These are phyloP conservation scores for Phytophthora lateralis DNA, from an alignment of 352 stramenopile genomes.

Conservation along the genomic window DNA sequence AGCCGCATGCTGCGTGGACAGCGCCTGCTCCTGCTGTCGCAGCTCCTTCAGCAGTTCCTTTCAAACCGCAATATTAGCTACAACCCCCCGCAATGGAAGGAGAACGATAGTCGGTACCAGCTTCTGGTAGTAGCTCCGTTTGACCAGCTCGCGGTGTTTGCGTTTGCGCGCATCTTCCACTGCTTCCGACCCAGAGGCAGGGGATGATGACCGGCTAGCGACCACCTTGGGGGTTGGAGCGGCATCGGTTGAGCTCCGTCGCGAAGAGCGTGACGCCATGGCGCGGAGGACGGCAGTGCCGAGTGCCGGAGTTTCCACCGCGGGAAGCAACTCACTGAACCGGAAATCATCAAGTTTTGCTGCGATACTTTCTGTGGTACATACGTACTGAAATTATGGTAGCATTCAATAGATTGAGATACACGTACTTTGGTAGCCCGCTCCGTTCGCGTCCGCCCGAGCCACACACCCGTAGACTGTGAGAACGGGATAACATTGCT, in stretches of 20 bases:
- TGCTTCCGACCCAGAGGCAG: conserved; percentile 8
- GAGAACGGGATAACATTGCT: too few relatives aligned
- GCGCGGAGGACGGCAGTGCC: background rate
- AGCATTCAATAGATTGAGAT: background rate
- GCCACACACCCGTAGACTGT: too few relatives aligned
- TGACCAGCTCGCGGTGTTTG: conserved; percentile 40
- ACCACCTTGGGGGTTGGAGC: conserved; percentile 8
- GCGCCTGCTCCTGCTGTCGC: conserved; percentile 29
- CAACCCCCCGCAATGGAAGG: background rate
- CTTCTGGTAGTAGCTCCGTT: conserved; percentile 43
- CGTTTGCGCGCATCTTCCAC: conserved; percentile 31
- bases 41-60: conserved; percentile 45
- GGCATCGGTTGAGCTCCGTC: conserved; percentile 6
- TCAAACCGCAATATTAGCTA: conserved; percentile 3
- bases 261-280: conserved; percentile 21
- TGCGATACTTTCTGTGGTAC: background rate
- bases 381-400: conserved; percentile 6
- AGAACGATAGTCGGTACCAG: conserved; percentile 13
- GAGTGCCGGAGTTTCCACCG: too few relatives aligned
- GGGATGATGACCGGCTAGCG: conserved; percentile 8
- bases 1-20: conserved; percentile 39
- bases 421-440: background rate
- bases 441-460: too few relatives aligned
- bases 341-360: background rate
- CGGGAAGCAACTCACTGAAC: background rate